Conservation (phyloP, 257 asterid genomes). For the Nicotiana tomentosiformis region DNA sequence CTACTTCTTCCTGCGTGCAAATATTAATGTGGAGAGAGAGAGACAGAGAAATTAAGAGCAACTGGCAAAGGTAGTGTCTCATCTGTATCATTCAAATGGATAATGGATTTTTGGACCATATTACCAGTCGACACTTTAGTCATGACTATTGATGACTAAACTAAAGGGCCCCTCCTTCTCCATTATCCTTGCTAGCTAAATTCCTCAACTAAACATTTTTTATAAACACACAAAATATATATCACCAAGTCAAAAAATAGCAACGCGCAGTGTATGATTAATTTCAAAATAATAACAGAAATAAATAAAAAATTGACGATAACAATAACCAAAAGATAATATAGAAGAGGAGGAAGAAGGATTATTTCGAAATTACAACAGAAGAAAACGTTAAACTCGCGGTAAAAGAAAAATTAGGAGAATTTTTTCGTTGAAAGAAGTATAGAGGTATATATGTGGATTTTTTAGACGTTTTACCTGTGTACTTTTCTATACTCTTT, state of each 20-base stretch:
- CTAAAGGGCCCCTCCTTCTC: neutral
- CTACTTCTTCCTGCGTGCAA: slow-evolving; percentile 10
- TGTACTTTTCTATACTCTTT: too few species aligned
- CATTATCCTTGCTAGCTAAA: neutral
- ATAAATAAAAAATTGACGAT: neutral
- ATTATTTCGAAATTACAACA: too few species aligned
- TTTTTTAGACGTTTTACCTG: too few species aligned
- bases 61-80: neutral
- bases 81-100: neutral
- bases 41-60: neutral
- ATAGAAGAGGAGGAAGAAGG: too few species aligned
- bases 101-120: slow-evolving; percentile 4
- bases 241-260: neutral
- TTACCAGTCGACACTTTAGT: slow-evolving; percentile 11
- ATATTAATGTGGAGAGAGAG: slow-evolving; percentile 6
- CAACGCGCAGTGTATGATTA: neutral
- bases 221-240: neutral
- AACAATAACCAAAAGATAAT: too few species aligned
- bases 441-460: too few species aligned
- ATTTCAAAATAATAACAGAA: neutral
- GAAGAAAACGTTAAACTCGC: too few species aligned
- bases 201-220: neutral
- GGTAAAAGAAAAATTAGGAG: too few species aligned
- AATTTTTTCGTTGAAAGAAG: too few species aligned
- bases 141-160: neutral